Conservation (phyloP, 208 protist genomes). For the Balamuthia mandrillaris region DNA sequence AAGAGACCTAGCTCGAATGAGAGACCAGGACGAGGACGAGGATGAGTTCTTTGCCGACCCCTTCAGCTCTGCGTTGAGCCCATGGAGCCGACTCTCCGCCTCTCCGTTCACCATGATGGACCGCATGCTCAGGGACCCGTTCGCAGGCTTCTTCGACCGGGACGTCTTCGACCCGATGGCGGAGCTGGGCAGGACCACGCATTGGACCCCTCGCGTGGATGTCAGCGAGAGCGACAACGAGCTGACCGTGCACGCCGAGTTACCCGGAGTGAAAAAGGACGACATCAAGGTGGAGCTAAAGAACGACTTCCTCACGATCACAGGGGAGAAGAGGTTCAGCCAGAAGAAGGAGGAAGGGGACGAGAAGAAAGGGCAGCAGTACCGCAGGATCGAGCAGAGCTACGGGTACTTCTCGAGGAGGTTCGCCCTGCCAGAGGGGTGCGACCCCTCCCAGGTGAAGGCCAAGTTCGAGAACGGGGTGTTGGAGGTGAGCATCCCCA, state of each 20-base stretch:
- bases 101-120: no score
- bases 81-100: no score
- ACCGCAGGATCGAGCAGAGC: background rate
- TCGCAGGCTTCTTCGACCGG: no score
- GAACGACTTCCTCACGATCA: background rate
- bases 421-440: slow-evolving; percentile 30
- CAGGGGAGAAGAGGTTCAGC: background rate
- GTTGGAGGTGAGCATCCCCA: slow-evolving; percentile 26
- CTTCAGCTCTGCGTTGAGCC: no score
- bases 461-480: slow-evolving; percentile 30
- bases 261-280: background rate
- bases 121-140: no score
- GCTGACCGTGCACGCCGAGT: background rate
- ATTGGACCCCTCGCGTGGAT: background rate
- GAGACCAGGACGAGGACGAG: no score
- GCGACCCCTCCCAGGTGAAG: background rate
- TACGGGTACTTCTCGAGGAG: slow-evolving; percentile 15
- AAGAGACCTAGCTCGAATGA: no score
- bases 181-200: no score
- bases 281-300: slow-evolving; percentile 1
- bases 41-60: no score
- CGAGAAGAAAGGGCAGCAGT: background rate
- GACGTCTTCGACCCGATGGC: no score
- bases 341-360: background rate
- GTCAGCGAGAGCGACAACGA: background rate